Evolutionary conservation across 2,329 filamentous ascomycete genomes (phyloP).

Genomic region (Nannizziopsis barbatae): DNA sequence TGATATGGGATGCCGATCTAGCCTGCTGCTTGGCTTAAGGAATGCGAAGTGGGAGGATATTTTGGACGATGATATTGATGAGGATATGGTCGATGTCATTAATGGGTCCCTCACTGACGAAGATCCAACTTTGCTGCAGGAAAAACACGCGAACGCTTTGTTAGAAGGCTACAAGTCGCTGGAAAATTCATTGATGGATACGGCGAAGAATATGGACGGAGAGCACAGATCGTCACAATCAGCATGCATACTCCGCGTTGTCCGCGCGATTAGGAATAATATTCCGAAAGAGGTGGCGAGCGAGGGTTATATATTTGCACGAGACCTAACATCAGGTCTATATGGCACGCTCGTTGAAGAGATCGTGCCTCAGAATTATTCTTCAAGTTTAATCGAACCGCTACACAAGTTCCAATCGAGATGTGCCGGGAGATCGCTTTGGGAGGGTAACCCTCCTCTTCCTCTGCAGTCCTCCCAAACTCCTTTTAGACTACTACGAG

Average conservation of each 20-base stretch:
- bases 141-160: conserved; percentile 48
- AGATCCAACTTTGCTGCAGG: conserved; percentile 54
- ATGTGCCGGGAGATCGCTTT: conserved; percentile 56
- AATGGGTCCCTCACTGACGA: conserved; percentile 53
- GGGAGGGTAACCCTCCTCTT: conserved; percentile 66
- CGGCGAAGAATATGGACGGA: conserved; percentile 39
- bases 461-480: conserved; percentile 68
- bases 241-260: conserved; percentile 57
- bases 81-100: conserved; percentile 28
- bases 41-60: conserved; percentile 29
- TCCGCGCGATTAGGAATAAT: conserved; percentile 61
- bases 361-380: conserved; percentile 36
- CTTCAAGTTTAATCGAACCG: conserved; percentile 37
- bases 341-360: conserved; percentile 50
- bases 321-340: conserved; percentile 51
- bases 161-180: conserved; percentile 49
- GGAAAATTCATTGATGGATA: conserved; percentile 30
- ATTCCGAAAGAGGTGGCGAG: conserved; percentile 43
- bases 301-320: conserved; percentile 41
- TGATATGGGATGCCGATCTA: conserved; percentile 47
- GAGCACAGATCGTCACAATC: conserved; percentile 39
- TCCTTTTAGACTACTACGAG: conserved; percentile 59
- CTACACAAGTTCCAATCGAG: conserved; percentile 33
- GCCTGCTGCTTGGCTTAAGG: conserved; percentile 27
- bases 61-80: conserved; percentile 31